Percentiles rank a stretch among this genome's conserved stretches.
Conservation (phyloP, 2,329 filamentous ascomycete species). For the Podosphaera fusca region DNA sequence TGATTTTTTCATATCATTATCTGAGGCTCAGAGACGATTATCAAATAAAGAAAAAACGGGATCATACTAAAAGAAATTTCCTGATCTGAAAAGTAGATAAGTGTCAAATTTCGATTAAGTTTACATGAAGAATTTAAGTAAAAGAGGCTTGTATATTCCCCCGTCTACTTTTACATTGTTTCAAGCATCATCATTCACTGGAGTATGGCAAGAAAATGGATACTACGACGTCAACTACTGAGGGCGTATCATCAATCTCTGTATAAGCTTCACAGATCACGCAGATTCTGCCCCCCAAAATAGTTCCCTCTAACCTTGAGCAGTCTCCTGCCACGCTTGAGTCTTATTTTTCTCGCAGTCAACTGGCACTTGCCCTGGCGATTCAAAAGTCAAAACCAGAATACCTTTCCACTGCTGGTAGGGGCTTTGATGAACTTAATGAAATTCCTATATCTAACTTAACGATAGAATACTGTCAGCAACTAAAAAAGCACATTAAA, state of each 20-base stretch:
- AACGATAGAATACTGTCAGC: constrained; percentile 9
- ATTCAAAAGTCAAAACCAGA: constrained; percentile 10
- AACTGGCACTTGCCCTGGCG: constrained; percentile 9
- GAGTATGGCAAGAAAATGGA: neutral
- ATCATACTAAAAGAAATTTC: too few species aligned
- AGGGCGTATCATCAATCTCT: neutral
- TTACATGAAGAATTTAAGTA: too few species aligned
- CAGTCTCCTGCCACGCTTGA: constrained; percentile 2
- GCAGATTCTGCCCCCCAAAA: neutral
- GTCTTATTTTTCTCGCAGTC: constrained; percentile 7
- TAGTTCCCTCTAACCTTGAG: neutral
- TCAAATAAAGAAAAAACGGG: too few species aligned
- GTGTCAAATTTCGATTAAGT: too few species aligned
- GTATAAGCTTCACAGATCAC: neutral
- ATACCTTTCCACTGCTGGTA: constrained; percentile 8
- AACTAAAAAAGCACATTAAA: constrained; percentile 7
- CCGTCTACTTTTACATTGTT: too few species aligned
- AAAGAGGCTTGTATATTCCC: too few species aligned
- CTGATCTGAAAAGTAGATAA: too few species aligned
- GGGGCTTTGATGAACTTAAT: neutral
- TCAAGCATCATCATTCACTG: too few species aligned
- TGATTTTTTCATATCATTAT: too few species aligned
- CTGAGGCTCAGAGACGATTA: too few species aligned
- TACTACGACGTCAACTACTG: neutral
- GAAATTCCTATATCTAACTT: constrained; percentile 1